phyloP scores from a whole-genome alignment of 2,329 filamentous ascomycete genomes.

The Sarocladiaceae sp. region DNA sequence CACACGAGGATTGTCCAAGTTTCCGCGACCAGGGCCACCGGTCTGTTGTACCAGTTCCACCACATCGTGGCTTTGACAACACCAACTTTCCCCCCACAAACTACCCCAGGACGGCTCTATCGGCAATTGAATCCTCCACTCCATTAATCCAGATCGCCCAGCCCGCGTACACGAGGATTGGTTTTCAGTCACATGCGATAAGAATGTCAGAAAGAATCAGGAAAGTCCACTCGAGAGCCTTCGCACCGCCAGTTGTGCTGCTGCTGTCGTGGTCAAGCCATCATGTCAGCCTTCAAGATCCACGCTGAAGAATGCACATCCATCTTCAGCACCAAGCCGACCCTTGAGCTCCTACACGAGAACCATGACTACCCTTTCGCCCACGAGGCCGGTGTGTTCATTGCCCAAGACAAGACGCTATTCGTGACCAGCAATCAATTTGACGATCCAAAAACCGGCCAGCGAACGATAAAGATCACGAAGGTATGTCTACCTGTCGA shows the following conservation, averaged over 20 bases:
- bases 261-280: no score
- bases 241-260: no score
- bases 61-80: no score
- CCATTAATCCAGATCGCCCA: neutral
- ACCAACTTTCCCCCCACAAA: no score
- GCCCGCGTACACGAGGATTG: neutral
- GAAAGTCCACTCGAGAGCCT: no score
- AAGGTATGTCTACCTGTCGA: constrained; percentile 18
- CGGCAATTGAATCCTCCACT: neutral
- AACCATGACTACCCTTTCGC: constrained; percentile 39
- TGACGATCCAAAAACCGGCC: constrained; percentile 14
- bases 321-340: constrained; percentile 30
- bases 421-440: constrained; percentile 32
- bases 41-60: no score
- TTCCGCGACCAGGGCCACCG: no score
- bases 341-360: constrained; percentile 32
- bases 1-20: no score
- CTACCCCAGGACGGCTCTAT: no score
- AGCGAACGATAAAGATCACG: constrained; percentile 25
- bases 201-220: no score
- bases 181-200: neutral
- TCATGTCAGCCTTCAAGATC: neutral
- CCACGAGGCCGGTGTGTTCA: constrained; percentile 40
- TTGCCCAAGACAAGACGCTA: constrained; percentile 21
- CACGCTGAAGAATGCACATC: constrained; percentile 14